Base-by-base conservation (phyloP, 2,329 filamentous ascomycete genomes). In the Lecanoromycetidae sp. region DNA sequence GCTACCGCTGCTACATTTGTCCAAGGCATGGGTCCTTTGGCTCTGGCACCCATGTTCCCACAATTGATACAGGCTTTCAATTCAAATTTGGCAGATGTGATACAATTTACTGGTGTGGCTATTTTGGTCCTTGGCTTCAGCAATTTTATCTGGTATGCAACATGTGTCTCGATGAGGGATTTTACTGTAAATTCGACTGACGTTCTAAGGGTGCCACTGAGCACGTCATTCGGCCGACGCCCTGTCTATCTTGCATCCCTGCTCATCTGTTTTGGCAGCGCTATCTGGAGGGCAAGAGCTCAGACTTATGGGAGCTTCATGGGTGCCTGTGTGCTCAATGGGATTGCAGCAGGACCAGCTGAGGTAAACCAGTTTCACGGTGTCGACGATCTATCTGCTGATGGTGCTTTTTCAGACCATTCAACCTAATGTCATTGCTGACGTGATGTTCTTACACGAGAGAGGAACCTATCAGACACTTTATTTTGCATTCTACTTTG, bases 371-470 rank as follows among this genome's bases (percentile, higher is more conserved):
- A 17, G 1, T 15, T 25, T 10, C 23, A 13, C 29, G 7, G 33
- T 15, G 23, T 38, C 12, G 4, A 25, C 10, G 34, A 17, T 25
- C 10, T 23, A n/a, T 30, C 20, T 12, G 23, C 25, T 46, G 12
- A 46, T 23, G 15, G 29, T 32, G 25, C n/a, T 43, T 12, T 8
- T 38, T 32, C 49, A 64, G 63, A 80, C 75, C 0, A 70, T 76
- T 2, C 75, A 77, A 62, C 77, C 77, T 1, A 70, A 73, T 25
- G 71, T 82, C 44, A 80, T 81, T 55, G 74, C 78, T 3, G 78
- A 82, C 55, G 70, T 80, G 9, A 76, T 77, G 57, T 82, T 82
- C 60, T 64, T 82, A 8, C 75, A 80, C 56, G 75, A 81, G 41
- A 70, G 79, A 48, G 78, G 79, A 5, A 76, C 73, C 53, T 80